These are phyloP conservation scores for Eucommia ulmoides DNA, from an alignment of 257 asterid species.

Conservation along the genomic window DNA sequence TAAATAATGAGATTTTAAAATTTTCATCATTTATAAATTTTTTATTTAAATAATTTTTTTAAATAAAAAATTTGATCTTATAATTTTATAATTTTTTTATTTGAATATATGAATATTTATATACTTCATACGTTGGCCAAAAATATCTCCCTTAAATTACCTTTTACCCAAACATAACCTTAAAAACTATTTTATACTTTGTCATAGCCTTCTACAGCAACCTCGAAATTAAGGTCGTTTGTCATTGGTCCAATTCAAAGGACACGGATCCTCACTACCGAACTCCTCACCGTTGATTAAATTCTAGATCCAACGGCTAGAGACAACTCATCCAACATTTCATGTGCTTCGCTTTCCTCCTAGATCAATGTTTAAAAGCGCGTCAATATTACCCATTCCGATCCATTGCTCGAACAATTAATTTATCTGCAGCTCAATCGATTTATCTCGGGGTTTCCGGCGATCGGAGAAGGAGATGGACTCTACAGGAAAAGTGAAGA, in stretches of 20 bases:
- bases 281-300: slow-evolving; percentile 24
- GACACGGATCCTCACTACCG: slow-evolving; percentile 8
- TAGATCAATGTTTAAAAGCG: not conserved
- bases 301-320: slow-evolving; percentile 14
- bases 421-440: not conserved
- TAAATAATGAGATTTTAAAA: no score
- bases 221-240: no score
- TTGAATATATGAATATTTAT: no score
- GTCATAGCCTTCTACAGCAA: no score
- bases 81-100: no score
- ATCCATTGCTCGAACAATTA: not conserved
- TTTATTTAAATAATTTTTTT: no score
- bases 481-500: slow-evolving; percentile 19
- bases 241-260: slow-evolving; percentile 18
- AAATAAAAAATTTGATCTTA: no score
- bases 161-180: no score
- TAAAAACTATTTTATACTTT: no score
- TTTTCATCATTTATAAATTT: no score
- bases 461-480: slow-evolving; percentile 6
- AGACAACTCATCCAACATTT: not conserved
- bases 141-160: no score
- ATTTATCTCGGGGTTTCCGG: not conserved
- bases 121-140: no score
- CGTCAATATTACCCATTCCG: not conserved
- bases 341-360: slow-evolving; percentile 1